Percentiles rank a stretch among this genome's conserved stretches.
Conservation (phyloP, 176 grass and related monocot genomes). For the Tillandsia fasciculata region DNA sequence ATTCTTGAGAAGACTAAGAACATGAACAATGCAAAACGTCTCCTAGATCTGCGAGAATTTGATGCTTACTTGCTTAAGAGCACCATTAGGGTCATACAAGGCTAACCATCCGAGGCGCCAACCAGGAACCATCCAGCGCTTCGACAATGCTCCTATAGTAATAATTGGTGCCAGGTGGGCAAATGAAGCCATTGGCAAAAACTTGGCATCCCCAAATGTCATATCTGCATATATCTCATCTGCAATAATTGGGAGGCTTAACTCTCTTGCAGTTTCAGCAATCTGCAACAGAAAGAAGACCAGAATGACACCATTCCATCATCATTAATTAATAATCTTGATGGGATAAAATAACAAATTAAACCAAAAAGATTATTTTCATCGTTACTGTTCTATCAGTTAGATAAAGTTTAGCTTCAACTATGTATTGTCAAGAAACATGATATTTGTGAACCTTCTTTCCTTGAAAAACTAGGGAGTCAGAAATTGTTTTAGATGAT, state of each 20-base stretch:
- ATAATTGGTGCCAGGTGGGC: constrained; percentile 60
- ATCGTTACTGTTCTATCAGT: no score
- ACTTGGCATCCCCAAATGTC: constrained; percentile 54
- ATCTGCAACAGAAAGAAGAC: constrained; percentile 30
- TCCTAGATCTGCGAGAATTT: not conserved
- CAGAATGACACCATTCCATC: not conserved
- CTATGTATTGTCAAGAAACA: no score
- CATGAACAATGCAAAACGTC: no score
- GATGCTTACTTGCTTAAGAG: constrained; percentile 41
- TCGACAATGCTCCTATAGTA: constrained; percentile 68
- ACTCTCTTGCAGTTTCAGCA: constrained; percentile 60
- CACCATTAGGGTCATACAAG: constrained; percentile 50
- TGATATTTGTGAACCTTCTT: no score
- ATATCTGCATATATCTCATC: constrained; percentile 84
- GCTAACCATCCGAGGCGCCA: constrained; percentile 92
- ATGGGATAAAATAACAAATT: no score
- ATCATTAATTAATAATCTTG: not conserved
- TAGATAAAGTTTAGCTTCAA: no score
- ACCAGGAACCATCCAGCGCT: constrained; percentile 84
- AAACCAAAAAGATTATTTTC: no score
- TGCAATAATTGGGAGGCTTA: constrained; percentile 64
- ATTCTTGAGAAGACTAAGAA: no score
- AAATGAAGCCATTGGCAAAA: constrained; percentile 63
- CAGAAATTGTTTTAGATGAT: no score
- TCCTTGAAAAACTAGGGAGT: no score